phyloP scores from a whole-genome alignment of 441 rosid species.

The Codiaeum variegatum region DNA sequence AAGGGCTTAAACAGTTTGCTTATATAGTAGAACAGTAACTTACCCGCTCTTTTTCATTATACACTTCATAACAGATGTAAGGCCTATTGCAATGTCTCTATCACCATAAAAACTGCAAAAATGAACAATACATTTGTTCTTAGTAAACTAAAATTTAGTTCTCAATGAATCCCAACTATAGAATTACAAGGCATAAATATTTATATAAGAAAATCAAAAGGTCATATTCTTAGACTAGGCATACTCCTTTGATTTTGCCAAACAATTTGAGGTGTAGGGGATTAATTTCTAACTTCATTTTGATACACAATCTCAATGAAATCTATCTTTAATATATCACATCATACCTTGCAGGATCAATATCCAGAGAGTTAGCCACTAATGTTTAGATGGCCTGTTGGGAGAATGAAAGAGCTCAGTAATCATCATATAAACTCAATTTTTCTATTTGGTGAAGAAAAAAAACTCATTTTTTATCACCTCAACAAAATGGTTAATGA shows the following conservation, averaged over 20 bases:
- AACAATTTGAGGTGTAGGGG: not conserved
- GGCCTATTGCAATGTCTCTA: constrained; percentile 95
- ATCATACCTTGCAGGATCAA: constrained; percentile 78
- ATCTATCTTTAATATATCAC: not conserved
- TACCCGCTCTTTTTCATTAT: constrained; percentile 92
- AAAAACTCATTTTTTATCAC: not conserved
- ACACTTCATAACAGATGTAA: constrained; percentile 95
- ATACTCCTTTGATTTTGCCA: not conserved
- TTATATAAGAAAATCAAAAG: not conserved
- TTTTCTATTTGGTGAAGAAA: too few relatives aligned
- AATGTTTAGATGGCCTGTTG: constrained; percentile 77
- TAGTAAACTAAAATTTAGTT: not conserved
- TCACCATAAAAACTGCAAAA: constrained; percentile 80
- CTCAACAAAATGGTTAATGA: not conserved
- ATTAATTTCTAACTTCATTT: not conserved
- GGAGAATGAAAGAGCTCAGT: constrained; percentile 17
- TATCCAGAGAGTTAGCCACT: constrained; percentile 80
- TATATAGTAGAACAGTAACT: constrained; percentile 12
- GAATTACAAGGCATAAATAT: not conserved
- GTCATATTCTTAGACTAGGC: not conserved
- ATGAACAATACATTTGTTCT: constrained; percentile 2
- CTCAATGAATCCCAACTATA: not conserved
- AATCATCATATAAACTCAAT: not conserved
- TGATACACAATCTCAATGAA: not conserved
- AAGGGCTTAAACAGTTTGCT: not conserved